These are phyloP conservation scores for Orbilia quercus DNA, from an alignment of 2,329 filamentous ascomycete genomes.

Conservation along the genomic window DNA sequence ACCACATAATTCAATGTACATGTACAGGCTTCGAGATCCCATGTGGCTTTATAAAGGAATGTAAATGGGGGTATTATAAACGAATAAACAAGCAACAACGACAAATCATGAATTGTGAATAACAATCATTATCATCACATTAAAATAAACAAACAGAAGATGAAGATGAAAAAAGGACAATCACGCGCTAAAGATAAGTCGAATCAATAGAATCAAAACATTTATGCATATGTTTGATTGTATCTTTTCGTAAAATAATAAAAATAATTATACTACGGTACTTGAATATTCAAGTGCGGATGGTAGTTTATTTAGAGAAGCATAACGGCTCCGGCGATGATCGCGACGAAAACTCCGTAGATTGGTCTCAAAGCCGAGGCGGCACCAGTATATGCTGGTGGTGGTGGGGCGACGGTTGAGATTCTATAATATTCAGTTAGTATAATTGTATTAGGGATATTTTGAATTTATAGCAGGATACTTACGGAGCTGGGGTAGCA, in stretches of 20 bases:
- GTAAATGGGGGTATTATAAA: conserved; percentile 18
- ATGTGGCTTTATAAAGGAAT: conserved; percentile 21
- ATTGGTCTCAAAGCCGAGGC: conserved; percentile 39
- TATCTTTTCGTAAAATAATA: background rate
- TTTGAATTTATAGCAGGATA: conserved; percentile 10
- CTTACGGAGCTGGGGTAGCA: conserved; percentile 46
- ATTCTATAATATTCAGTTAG: conserved; percentile 13
- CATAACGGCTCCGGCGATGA: conserved; percentile 34
- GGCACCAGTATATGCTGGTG: conserved; percentile 49
- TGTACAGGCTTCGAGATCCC: background rate
- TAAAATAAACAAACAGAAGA: too few species aligned
- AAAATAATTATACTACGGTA: background rate
- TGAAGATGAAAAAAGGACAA: background rate
- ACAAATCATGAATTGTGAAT: conserved; percentile 1
- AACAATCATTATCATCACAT: conserved; percentile 24
- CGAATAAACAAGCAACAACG: background rate
- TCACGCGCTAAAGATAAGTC: conserved; percentile 1
- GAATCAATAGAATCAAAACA: background rate
- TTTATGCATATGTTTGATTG: background rate
- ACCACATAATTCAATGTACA: background rate
- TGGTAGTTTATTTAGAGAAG: conserved; percentile 16
- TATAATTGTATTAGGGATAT: background rate
- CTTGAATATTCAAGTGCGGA: background rate
- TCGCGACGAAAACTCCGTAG: conserved; percentile 26
- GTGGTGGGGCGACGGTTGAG: conserved; percentile 15